Evolutionary conservation across 2,329 filamentous ascomycete species (phyloP).

Genomic region (Phialophora tarda): DNA sequence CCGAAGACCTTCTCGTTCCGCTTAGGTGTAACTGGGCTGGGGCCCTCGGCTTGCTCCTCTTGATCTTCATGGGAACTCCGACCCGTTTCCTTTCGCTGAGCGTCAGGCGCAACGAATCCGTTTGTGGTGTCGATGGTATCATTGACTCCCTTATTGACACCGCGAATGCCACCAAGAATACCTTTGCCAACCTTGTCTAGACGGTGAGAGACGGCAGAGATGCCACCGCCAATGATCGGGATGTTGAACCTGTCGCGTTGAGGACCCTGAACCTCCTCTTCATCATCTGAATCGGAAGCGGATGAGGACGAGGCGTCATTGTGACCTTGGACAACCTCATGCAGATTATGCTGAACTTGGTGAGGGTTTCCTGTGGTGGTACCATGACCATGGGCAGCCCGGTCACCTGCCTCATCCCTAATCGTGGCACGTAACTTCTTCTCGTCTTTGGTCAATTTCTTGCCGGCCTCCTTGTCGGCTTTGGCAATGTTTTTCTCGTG

Average conservation of each 20-base stretch:
- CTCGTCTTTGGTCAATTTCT: slow-evolving; percentile 45
- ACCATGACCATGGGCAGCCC: slow-evolving; percentile 56
- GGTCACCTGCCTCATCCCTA: slow-evolving; percentile 56
- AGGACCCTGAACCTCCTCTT: slow-evolving; percentile 39
- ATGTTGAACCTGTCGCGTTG: slow-evolving; percentile 45
- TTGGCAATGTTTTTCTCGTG: slow-evolving; percentile 71
- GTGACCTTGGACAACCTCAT: slow-evolving; percentile 49
- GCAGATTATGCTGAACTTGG: slow-evolving; percentile 58
- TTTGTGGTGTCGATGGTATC: slow-evolving; percentile 45
- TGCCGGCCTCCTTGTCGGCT: slow-evolving; percentile 68
- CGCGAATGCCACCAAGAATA: slow-evolving; percentile 52
- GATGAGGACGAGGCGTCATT: slow-evolving; percentile 26
- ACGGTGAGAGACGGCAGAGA: slow-evolving; percentile 59
- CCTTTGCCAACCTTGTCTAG: slow-evolving; percentile 53
- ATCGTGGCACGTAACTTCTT: slow-evolving; percentile 55
- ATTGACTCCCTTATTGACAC: slow-evolving; percentile 48
- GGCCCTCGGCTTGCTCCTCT: background rate
- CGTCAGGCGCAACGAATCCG: slow-evolving; percentile 42
- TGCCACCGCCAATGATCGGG: slow-evolving; percentile 57
- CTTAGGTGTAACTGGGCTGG: slow-evolving; percentile 2
- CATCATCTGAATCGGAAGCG: slow-evolving; percentile 42
- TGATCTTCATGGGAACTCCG: slow-evolving; percentile 23
- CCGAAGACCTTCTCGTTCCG: slow-evolving; percentile 14
- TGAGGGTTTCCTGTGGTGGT: slow-evolving; percentile 64
- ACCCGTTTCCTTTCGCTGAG: slow-evolving; percentile 11